Percentiles rank a stretch among this genome's conserved stretches.
phyloP scores from a whole-genome alignment of 1,139 yeast genomes.

The Spencermartinsiella ligniputridi region DNA sequence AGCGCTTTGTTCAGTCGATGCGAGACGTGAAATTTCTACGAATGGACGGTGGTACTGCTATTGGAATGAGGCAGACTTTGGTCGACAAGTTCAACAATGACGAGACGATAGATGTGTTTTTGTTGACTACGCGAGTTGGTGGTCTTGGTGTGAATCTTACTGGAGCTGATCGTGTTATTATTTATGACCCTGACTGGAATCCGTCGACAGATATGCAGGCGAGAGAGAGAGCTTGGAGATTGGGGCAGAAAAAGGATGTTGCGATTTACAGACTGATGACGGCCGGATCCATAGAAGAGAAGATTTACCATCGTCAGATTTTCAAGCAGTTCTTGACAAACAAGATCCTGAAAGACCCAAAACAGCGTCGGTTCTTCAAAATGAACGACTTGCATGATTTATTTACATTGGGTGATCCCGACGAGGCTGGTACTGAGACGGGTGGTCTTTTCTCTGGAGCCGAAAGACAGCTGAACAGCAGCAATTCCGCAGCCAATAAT shows the following conservation, averaged over 20 bases:
- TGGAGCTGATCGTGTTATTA: conserved; percentile 92
- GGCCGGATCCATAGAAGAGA: conserved; percentile 94
- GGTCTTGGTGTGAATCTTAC: conserved; percentile 92
- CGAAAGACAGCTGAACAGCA: conserved; percentile 37
- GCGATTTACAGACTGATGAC: conserved; percentile 87
- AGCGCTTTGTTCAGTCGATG: conserved; percentile 49
- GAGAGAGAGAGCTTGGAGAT: conserved; percentile 93
- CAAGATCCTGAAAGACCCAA: conserved; percentile 91
- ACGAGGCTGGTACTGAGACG: conserved; percentile 56
- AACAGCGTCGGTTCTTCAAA: conserved; percentile 87
- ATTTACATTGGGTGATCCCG: conserved; percentile 74
- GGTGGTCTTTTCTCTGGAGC: conserved; percentile 59
- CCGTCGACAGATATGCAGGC: conserved; percentile 98
- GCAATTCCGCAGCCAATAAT: conserved; percentile 33
- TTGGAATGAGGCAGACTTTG: conserved; percentile 64
- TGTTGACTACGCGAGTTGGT: conserved; percentile 91
- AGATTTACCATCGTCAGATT: conserved; percentile 92
- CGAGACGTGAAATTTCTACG: conserved; percentile 53
- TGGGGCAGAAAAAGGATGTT: conserved; percentile 94
- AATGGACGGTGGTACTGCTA: conserved; percentile 95
- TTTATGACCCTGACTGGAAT: conserved; percentile 97
- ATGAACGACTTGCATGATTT: conserved; percentile 87
- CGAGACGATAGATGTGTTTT: conserved; percentile 55
- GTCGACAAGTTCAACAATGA: conserved; percentile 78
- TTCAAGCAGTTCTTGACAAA: conserved; percentile 92